phyloP scores from a whole-genome alignment of 1,139 yeast genomes.

The Geotrichum klebahnii region DNA sequence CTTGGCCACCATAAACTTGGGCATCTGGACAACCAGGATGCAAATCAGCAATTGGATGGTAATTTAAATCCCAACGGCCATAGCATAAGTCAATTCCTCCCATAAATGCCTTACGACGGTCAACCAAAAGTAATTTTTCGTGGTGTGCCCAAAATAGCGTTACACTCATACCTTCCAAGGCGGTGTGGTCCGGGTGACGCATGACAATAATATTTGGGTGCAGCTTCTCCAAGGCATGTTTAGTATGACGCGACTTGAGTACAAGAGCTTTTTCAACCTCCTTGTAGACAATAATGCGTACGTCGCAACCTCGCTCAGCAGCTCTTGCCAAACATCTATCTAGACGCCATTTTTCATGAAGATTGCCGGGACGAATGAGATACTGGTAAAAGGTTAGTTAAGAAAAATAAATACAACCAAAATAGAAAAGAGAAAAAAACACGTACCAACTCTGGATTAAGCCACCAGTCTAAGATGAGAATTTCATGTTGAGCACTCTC shows the following conservation, averaged over 20 bases:
- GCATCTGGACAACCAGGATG: constrained; percentile 24
- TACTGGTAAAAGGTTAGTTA: constrained; percentile 33
- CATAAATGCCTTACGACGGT: constrained; percentile 54
- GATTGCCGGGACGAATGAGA: constrained; percentile 58
- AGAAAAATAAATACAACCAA: not conserved
- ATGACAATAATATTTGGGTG: constrained; percentile 59
- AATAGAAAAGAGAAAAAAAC: not conserved
- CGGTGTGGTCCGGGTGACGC: constrained; percentile 59
- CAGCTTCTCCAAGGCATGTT: constrained; percentile 54
- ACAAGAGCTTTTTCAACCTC: constrained; percentile 60
- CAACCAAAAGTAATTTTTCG: constrained; percentile 55
- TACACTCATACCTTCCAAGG: constrained; percentile 44
- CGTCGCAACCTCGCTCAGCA: constrained; percentile 61
- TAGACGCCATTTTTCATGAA: constrained; percentile 60
- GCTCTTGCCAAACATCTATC: constrained; percentile 57
- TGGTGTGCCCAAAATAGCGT: constrained; percentile 69
- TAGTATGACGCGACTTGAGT: constrained; percentile 58
- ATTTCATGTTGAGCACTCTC: constrained; percentile 63
- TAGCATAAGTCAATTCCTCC: constrained; percentile 63
- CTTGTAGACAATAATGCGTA: constrained; percentile 56
- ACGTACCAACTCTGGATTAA: constrained; percentile 50
- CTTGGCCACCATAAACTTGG: constrained; percentile 24
- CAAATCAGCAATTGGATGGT: constrained; percentile 40
- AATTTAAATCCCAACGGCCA: constrained; percentile 62
- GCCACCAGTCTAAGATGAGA: constrained; percentile 65